Evolutionary conservation across 352 stramenopile species (phyloP).

Genomic region (Pythium diclinum): DNA sequence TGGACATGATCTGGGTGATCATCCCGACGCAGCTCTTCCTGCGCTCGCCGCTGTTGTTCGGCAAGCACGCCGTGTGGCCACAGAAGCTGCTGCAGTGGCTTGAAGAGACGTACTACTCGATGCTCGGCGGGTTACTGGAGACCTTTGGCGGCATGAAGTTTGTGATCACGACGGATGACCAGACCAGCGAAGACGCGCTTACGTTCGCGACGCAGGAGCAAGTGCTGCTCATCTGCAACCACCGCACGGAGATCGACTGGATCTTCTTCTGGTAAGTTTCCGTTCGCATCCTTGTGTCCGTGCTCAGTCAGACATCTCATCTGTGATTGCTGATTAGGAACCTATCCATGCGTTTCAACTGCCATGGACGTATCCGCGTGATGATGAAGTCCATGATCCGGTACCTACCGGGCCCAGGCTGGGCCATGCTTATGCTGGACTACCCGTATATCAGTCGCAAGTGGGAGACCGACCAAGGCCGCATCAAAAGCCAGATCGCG

Average conservation of each 20-base stretch:
- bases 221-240: conserved; percentile 69
- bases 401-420: conserved; percentile 55
- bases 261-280: conserved; percentile 65
- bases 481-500: conserved; percentile 43
- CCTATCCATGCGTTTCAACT: conserved; percentile 53
- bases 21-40: conserved; percentile 53
- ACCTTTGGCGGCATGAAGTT: conserved; percentile 51
- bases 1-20: conserved; percentile 61
- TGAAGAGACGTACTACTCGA: conserved; percentile 56
- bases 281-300: neutral
- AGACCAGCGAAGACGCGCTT: conserved; percentile 30
- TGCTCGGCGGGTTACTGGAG: conserved; percentile 60
- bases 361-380: conserved; percentile 68
- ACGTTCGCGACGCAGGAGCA: conserved; percentile 43
- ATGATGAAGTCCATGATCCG: conserved; percentile 79
- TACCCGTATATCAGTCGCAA: conserved; percentile 73
- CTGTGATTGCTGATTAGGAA: conserved; percentile 26
- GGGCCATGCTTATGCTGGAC: conserved; percentile 64
- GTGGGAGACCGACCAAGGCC: conserved; percentile 60
- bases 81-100: conserved; percentile 31
- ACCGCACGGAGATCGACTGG: conserved; percentile 81
- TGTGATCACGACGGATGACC: conserved; percentile 50
- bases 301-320: no score
- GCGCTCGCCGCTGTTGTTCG: conserved; percentile 15
- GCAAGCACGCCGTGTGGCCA: conserved; percentile 17